These are phyloP conservation scores for Neurospora sp. DNA, from an alignment of 2,329 filamentous ascomycete genomes.

Conservation along the genomic window DNA sequence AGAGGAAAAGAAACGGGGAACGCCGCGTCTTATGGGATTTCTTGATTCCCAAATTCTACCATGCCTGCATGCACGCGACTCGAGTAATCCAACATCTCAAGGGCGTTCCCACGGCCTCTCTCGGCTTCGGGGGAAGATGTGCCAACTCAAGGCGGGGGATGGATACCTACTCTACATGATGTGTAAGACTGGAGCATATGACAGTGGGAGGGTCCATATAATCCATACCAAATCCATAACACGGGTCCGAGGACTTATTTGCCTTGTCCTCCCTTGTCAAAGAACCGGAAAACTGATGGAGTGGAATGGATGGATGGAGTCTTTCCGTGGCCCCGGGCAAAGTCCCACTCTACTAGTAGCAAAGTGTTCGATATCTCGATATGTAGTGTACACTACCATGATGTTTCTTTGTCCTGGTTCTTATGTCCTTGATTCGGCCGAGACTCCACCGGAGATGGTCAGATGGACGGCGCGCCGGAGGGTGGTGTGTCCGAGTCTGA, in stretches of 20 bases:
- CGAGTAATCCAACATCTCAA: neutral
- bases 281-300: neutral
- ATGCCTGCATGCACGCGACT: neutral
- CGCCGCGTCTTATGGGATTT: neutral
- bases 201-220: neutral
- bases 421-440: too few species aligned
- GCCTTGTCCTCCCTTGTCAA: neutral
- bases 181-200: too few species aligned
- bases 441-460: neutral
- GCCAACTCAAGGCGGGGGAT: too few species aligned
- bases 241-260: neutral
- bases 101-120: neutral
- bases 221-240: too few species aligned
- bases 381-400: too few species aligned
- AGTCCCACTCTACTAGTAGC: neutral
- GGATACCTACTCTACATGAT: too few species aligned
- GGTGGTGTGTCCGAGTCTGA: neutral
- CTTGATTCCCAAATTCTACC: too few species aligned
- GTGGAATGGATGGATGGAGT: neutral
- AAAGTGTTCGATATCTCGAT: too few species aligned
- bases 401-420: too few species aligned
- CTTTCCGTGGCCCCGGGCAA: neutral
- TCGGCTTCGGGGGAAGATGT: too few species aligned
- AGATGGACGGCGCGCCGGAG: neutral
- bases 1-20: neutral